Evolutionary conservation across 768 basidiomycete genomes (phyloP).

Genomic region (Dictyophora rubrovolvata): DNA sequence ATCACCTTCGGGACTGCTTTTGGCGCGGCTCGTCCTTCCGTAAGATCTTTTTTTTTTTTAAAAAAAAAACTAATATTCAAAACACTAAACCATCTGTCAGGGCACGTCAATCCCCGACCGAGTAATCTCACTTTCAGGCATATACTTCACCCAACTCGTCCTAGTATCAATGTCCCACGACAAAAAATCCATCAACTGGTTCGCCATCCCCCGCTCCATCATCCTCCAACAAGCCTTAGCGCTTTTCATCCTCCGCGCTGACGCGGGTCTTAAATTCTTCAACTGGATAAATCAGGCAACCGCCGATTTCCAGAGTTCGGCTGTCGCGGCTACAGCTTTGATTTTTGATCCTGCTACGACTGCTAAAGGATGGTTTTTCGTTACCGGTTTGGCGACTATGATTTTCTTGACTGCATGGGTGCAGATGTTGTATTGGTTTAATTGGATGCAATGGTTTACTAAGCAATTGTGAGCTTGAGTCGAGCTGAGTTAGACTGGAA

Average conservation of each 20-base stretch:
- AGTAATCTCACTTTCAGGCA: conserved; percentile 3
- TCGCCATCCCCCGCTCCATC: conserved; percentile 1
- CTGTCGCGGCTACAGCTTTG: not conserved
- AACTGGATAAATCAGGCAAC: conserved; percentile 2
- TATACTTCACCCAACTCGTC: conserved; percentile 1
- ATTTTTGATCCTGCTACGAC: conserved; percentile 3
- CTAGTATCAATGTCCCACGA: not conserved
- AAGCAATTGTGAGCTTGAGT: conserved; percentile 4
- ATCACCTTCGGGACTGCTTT: conserved; percentile 6
- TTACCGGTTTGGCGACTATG: conserved; percentile 3
- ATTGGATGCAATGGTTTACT: conserved; percentile 10
- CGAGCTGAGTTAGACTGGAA: no score
- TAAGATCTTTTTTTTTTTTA: not conserved
- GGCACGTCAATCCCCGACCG: not conserved
- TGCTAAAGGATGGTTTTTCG: conserved; percentile 7
- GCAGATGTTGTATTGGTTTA: conserved; percentile 9
- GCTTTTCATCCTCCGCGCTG: not conserved
- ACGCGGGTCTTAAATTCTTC: not conserved
- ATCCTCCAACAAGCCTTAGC: conserved; percentile 9
- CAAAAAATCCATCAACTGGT: not conserved
- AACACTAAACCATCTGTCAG: not conserved
- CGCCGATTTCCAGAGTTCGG: not conserved
- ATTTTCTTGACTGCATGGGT: conserved; percentile 3
- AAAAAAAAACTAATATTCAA: not conserved
- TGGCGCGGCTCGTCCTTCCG: not conserved